Evolutionary conservation across 305 asterid species (phyloP), one percentile per base, ranked within the genome.

Genomic region (Fraxinus platypoda): DNA sequence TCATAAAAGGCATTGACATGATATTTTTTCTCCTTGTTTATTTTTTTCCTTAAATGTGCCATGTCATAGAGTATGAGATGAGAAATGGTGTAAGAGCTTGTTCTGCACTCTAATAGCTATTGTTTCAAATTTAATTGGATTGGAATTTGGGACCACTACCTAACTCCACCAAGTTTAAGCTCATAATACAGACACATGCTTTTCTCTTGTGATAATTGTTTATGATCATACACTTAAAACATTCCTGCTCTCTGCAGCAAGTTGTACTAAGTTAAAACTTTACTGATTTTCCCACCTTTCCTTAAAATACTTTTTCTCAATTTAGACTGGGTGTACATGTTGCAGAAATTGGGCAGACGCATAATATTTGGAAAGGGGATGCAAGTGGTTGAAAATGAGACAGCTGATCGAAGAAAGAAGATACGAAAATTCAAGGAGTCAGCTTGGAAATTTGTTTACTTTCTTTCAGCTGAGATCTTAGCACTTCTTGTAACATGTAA

Each of bases 371-470:
- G 93, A 79, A 92, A 92, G 90, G 92, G 91, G 76, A 84, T 52
- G 80, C 88, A 88, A 85, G 82, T 52, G 76, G 85, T 87, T 78
- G 91, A 85, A 76, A 82, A 80, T 52, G 91, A 89, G 86, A 87
- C 89, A 35, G 89, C 78, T n/a, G 94, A 89, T 52, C 87, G 86
- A 49, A 89, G 85, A 80, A 94, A 91, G 91, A 94, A 91, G 85
- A 88, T 96, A 76, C 80, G 89, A 52, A 96, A 96, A 88, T 94
- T 96, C 93, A 94, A 93, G 89, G 98, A 94, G 85, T 96, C 99
- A 26, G 98, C 98, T 38, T 96, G 99, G 99, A 96, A 94, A 85
- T 96, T 94, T 62, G 81, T 94, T 70, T 96, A 94, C 83, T 96
- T 78, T 88, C 98, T 94, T 80, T 96, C 98, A 15, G 98, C 98